phyloP scores from a whole-genome alignment of 352 stramenopile species.

The Globisporangium iwayamae region DNA sequence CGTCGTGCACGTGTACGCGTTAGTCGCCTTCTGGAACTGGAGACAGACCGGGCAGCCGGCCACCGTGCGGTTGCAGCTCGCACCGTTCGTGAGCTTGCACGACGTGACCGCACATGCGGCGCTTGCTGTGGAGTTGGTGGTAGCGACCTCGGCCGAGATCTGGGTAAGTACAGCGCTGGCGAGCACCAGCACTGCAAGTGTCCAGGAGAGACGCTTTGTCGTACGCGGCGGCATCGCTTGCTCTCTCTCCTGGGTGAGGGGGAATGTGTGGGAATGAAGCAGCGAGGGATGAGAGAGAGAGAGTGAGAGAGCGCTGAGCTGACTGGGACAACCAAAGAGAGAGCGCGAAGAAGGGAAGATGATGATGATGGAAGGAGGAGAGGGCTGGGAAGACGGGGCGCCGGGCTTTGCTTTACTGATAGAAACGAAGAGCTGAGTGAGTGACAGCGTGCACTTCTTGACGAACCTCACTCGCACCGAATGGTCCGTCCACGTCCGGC shows the following conservation, averaged over 20 bases:
- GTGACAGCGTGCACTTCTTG: no score
- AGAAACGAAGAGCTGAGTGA: no score
- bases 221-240: not conserved
- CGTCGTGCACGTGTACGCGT: constrained; percentile 12
- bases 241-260: not conserved
- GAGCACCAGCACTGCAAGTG: constrained; percentile 7
- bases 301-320: not conserved
- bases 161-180: not conserved
- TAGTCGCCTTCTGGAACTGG: constrained; percentile 1
- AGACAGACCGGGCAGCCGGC: constrained; percentile 14
- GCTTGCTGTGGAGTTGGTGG: constrained; percentile 3
- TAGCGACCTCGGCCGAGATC: not conserved
- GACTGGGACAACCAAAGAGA: no score
- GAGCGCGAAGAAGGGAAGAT: no score
- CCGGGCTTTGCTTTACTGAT: no score
- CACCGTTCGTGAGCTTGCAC: constrained; percentile 6
- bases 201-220: constrained; percentile 2
- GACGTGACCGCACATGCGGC: constrained; percentile 5
- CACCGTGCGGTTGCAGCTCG: constrained; percentile 11
- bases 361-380: no score
- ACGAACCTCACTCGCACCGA: no score
- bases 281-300: not conserved
- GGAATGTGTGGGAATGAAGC: not conserved
- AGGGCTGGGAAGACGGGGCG: no score
- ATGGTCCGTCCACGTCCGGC: no score